Evolutionary conservation across 2,329 filamentous ascomycete genomes (phyloP), one percentile per base, ranked within the genome.

Genomic region (Colletotrichum paranaense): DNA sequence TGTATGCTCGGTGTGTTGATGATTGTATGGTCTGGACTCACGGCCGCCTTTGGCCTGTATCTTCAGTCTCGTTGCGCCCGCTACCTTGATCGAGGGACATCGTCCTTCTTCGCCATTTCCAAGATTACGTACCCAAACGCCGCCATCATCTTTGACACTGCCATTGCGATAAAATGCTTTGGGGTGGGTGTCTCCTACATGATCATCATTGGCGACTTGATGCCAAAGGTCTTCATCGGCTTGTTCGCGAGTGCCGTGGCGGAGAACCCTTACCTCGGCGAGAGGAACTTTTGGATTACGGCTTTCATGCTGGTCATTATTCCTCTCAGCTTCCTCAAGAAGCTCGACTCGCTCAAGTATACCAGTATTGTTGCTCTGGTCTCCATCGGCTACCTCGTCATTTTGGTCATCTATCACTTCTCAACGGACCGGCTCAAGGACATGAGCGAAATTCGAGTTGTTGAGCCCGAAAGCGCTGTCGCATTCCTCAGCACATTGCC

Each of bases 81-180:
- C 81, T 99, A 99, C 82, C 88, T 99, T 75, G 97, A 98, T 76
- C 90, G 95, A 74, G 97, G 97, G 55, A 90, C 91, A 5, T 91
- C 95, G 0, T 98, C 95, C 46, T 99, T 99, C 85, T 98, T 98
- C 80, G 95, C 96, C n/a, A 87, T 99, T 19, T 98, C 95, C 16
- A 96, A 99, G 82, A 91, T 99, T 75, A 98, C 97, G 5, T 99
- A 98, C 79, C 97, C 97, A 1, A 98, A 98, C 81, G 95, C 96
- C 2, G 94, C 97, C 9, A 95, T 99, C 59, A 88, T 98, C 58
- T 99, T 99, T 82, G 97, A 99, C 84, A 92, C 93, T 7, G 97
- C 97, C 6, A 99, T 99, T 80, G 95, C 96, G 14, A 92, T 99
- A 80, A 99, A 99, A 82, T 99, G 97, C 83, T 99, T 99, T 81